Conservation (phyloP, 2,329 filamentous ascomycete genomes). For the Colletotrichum musae region DNA sequence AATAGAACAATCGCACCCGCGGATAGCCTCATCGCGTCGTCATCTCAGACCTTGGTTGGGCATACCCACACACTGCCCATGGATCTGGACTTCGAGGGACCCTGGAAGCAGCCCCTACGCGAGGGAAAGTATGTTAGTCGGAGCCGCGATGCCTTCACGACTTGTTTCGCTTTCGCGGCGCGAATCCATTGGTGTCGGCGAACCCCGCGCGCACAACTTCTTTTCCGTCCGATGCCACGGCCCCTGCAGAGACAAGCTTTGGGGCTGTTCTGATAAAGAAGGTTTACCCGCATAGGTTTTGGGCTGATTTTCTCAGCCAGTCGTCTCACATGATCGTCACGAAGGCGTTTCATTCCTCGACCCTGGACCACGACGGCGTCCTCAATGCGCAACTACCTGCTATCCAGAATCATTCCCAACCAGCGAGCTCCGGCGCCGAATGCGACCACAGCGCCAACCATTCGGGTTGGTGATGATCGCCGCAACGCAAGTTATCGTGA, state of each 20-base stretch:
- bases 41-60: constrained; percentile 23
- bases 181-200: constrained; percentile 9
- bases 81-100: constrained; percentile 3
- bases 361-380: background rate
- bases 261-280: constrained; percentile 19
- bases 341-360: constrained; percentile 21
- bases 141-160: constrained; percentile 12
- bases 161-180: constrained; percentile 10
- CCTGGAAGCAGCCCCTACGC: background rate
- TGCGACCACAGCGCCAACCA: background rate
- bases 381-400: constrained; percentile 7
- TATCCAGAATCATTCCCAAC: background rate
- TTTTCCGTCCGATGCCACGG: constrained; percentile 24
- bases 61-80: constrained; percentile 12
- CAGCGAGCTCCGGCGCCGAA: background rate
- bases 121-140: background rate
- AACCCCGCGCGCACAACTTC: constrained; percentile 3
- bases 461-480: constrained; percentile 8
- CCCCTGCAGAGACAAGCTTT: constrained; percentile 15
- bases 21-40: constrained; percentile 10
- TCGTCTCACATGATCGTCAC: constrained; percentile 18
- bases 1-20: background rate
- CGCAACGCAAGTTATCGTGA: background rate
- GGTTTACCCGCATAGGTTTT: constrained; percentile 28
- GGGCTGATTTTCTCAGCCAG: constrained; percentile 27